phyloP scores from a whole-genome alignment of 345 rosid genomes.

The Turnera subulata region DNA sequence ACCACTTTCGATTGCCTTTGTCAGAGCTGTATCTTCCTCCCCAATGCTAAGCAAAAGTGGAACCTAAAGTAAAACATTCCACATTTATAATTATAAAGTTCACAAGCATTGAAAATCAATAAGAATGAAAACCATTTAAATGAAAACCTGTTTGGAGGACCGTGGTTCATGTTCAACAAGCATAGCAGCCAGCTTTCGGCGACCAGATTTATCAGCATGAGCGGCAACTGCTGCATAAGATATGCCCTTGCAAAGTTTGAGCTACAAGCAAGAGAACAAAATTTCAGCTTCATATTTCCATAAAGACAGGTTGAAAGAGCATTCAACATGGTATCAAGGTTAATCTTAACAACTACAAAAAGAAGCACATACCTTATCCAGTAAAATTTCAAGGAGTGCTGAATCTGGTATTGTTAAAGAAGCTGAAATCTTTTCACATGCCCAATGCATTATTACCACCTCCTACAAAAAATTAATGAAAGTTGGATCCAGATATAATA shows the following conservation, averaged over 20 bases:
- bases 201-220: constrained; percentile 92
- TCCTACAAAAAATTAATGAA: constrained; percentile 43
- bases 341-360: neutral
- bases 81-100: neutral
- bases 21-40: constrained; percentile 89
- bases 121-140: neutral
- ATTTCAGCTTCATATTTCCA: constrained; percentile 14
- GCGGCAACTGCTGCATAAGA: constrained; percentile 99
- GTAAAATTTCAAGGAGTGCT: constrained; percentile 79
- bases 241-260: constrained; percentile 78
- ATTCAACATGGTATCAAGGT: neutral
- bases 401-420: constrained; percentile 84
- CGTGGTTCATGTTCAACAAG: constrained; percentile 96
- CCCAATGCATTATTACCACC: constrained; percentile 99
- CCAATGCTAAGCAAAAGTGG: constrained; percentile 93
- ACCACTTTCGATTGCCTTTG: constrained; percentile 93
- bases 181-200: constrained; percentile 94
- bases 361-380: constrained; percentile 69
- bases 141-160: constrained; percentile 75
- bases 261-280: constrained; percentile 50
- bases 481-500: neutral
- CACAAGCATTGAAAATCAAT: neutral
- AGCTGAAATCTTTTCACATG: constrained; percentile 90
- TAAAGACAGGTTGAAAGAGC: constrained; percentile 4
- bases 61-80: constrained; percentile 44